Percentiles rank a stretch among this genome's conserved stretches.
Conservation (phyloP, 768 basidiomycete species). For the Pisolithus microcarpus region DNA sequence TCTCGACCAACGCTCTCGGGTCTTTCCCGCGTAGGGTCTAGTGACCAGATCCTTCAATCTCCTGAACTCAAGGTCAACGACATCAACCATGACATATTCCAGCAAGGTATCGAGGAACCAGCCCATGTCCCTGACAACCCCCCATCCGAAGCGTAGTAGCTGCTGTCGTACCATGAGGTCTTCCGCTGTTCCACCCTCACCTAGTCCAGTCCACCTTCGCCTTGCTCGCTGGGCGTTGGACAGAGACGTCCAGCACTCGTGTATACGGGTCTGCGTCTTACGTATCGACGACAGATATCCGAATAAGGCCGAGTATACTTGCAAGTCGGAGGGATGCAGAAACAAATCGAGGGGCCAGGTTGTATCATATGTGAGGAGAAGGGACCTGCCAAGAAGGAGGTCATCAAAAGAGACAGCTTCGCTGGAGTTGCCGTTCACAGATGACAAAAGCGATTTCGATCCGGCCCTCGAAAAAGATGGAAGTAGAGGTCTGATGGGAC, state of each 20-base stretch:
- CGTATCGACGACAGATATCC: conserved; percentile 78
- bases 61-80: conserved; percentile 77
- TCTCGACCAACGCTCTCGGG: conserved; percentile 14
- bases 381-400: conserved; percentile 71
- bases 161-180: conserved; percentile 58
- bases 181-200: conserved; percentile 76
- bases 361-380: conserved; percentile 62
- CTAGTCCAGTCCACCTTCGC: conserved; percentile 78
- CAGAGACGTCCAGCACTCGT: conserved; percentile 77
- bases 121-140: conserved; percentile 78
- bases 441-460: conserved; percentile 32
- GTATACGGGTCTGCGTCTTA: conserved; percentile 74
- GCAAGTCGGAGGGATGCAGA: conserved; percentile 66
- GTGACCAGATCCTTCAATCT: conserved; percentile 56
- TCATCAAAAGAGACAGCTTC: conserved; percentile 58
- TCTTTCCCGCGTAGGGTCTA: conserved; percentile 15
- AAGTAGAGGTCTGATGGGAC: conserved; percentile 74
- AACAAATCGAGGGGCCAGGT: conserved; percentile 90
- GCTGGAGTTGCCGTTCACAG: conserved; percentile 28
- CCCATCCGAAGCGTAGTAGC: conserved; percentile 78
- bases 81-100: conserved; percentile 85
- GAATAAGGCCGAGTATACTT: conserved; percentile 70
- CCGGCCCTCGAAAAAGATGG: conserved; percentile 51
- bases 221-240: conserved; percentile 82
- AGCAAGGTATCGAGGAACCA: conserved; percentile 85